phyloP scores from a whole-genome alignment of 495 filamentous ascomycete species.

The Aspergillus heteromorphus region DNA sequence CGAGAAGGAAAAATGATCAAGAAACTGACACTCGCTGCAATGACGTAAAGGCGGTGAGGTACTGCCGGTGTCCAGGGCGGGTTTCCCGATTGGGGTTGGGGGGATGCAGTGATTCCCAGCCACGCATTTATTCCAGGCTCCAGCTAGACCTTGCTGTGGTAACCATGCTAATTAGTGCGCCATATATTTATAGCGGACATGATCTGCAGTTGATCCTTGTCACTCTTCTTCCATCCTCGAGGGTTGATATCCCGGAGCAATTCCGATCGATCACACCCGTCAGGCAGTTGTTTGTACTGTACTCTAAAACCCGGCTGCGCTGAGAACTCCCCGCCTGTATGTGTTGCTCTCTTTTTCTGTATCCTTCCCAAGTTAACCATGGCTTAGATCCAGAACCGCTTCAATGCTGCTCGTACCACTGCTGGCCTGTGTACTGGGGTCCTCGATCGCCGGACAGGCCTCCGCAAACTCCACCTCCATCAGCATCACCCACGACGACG shows the following conservation, averaged over 20 bases:
- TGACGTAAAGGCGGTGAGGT: too few relatives aligned
- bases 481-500: neutral
- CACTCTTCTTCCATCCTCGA: neutral
- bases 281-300: neutral
- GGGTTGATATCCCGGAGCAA: neutral
- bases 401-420: constrained; percentile 9
- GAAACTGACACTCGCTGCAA: too few relatives aligned
- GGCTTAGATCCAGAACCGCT: neutral
- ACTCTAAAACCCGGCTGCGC: too few relatives aligned
- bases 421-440: constrained; percentile 1
- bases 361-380: neutral
- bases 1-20: too few relatives aligned
- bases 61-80: neutral
- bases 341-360: neutral
- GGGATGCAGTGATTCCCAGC: neutral
- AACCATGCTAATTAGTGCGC: neutral
- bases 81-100: neutral
- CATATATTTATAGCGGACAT: neutral
- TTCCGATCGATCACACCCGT: neutral
- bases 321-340: neutral
- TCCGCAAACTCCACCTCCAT: constrained; percentile 1
- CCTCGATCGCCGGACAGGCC: constrained; percentile 6
- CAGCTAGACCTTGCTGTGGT: neutral
- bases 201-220: neutral
- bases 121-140: neutral